These are phyloP conservation scores for Talaromyces sp. DNA, from an alignment of 2,329 filamentous ascomycete genomes.

Conservation along the genomic window DNA sequence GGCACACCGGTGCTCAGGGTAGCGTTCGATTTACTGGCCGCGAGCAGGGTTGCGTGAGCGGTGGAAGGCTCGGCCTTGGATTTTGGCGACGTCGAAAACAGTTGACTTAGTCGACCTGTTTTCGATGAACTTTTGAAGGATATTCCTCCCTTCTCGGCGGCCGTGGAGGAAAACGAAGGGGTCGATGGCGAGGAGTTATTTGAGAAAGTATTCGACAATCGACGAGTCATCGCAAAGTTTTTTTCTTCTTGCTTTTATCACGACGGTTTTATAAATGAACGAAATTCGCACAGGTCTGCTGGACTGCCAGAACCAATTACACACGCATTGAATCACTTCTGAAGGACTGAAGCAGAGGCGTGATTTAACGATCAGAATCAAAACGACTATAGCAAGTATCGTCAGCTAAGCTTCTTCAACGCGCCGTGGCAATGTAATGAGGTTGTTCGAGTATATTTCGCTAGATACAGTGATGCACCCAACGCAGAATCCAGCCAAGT, in stretches of 20 bases:
- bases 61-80: conserved; percentile 55
- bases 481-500: background rate
- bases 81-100: conserved; percentile 79
- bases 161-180: conserved; percentile 30
- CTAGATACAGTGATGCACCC: background rate
- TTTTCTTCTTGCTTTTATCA: background rate
- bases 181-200: conserved; percentile 38
- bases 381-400: background rate
- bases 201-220: conserved; percentile 56
- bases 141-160: conserved; percentile 52
- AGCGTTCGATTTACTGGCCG: conserved; percentile 53
- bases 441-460: background rate
- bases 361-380: background rate
- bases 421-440: background rate
- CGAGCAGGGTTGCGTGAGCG: conserved; percentile 58
- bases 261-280: background rate
- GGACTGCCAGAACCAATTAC: background rate
- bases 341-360: background rate
- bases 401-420: background rate
- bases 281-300: background rate
- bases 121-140: conserved; percentile 52
- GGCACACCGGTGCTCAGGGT: conserved; percentile 51
- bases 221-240: conserved; percentile 55
- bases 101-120: conserved; percentile 70
- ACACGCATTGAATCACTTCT: background rate